These are phyloP conservation scores for Monosporascus sp. DNA, from an alignment of 2,329 filamentous ascomycete species.

Conservation along the genomic window DNA sequence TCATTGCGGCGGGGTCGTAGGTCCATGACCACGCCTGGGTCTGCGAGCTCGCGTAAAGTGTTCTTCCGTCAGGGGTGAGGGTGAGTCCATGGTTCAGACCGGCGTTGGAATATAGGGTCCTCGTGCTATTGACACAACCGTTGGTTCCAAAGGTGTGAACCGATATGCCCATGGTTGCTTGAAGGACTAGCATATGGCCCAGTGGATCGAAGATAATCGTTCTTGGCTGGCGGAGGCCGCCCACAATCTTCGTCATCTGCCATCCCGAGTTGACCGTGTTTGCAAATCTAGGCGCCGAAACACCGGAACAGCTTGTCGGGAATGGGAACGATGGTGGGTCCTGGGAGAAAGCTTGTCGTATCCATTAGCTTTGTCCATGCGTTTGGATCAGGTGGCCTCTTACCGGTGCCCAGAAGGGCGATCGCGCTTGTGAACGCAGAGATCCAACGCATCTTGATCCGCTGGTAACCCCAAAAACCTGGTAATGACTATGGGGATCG, in stretches of 20 bases:
- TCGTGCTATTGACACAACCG: slow-evolving; percentile 23
- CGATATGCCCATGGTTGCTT: slow-evolving; percentile 23
- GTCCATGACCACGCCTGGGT: slow-evolving; percentile 49
- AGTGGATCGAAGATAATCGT: slow-evolving; percentile 21
- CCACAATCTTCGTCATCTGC: slow-evolving; percentile 23
- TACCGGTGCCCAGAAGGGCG: not conserved
- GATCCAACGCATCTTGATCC: not conserved
- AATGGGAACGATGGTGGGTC: slow-evolving; percentile 13
- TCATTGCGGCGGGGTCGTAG: slow-evolving; percentile 44
- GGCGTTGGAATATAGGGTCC: slow-evolving; percentile 17
- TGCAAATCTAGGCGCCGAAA: slow-evolving; percentile 15
- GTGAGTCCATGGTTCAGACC: slow-evolving; percentile 38
- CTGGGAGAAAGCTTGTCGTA: slow-evolving; percentile 13
- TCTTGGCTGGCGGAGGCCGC: slow-evolving; percentile 21
- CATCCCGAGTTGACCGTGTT: slow-evolving; percentile 21
- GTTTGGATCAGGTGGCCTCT: not conserved
- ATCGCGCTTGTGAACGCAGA: not conserved
- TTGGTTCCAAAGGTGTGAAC: slow-evolving; percentile 22
- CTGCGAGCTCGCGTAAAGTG: slow-evolving; percentile 39
- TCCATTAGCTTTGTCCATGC: not conserved
- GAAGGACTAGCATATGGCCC: slow-evolving; percentile 24
- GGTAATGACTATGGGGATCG: not conserved
- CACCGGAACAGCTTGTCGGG: slow-evolving; percentile 18
- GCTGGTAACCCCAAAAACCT: not conserved
- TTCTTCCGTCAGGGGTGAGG: slow-evolving; percentile 34